Evolutionary conservation across 352 stramenopile genomes (phyloP).

Genomic region (Discostella stelligera): DNA sequence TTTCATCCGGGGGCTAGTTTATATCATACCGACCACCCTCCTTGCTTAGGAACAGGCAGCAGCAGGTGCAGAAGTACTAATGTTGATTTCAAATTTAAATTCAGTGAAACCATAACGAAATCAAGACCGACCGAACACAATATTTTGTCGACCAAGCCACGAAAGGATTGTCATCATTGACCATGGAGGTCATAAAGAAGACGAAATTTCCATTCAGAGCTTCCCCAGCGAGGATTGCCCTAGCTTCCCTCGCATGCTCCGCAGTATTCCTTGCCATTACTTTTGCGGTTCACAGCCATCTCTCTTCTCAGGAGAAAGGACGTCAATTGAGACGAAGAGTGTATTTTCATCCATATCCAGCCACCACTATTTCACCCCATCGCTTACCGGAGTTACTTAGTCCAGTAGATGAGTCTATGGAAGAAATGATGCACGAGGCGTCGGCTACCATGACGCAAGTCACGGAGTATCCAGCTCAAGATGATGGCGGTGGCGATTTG

Average conservation of each 20-base stretch:
- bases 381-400: not conserved
- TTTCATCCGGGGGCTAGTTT: not conserved
- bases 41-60: no score
- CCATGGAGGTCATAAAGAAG: not conserved
- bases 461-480: not conserved
- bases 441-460: not conserved
- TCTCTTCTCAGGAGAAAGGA: not conserved
- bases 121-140: not conserved
- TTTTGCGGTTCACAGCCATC: not conserved
- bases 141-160: not conserved
- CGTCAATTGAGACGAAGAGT: not conserved
- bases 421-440: not conserved
- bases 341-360: not conserved
- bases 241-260: not conserved
- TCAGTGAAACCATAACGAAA: not conserved
- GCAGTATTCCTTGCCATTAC: not conserved
- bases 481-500: not conserved
- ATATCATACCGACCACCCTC: not conserved
- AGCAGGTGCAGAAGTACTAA: not conserved
- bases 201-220: not conserved
- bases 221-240: not conserved
- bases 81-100: conserved; percentile 1
- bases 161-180: not conserved
- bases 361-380: not conserved
- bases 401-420: not conserved